These are phyloP conservation scores for Ganoderma meredithae DNA, from an alignment of 1,284 basidiomycete genomes.

Conservation along the genomic window DNA sequence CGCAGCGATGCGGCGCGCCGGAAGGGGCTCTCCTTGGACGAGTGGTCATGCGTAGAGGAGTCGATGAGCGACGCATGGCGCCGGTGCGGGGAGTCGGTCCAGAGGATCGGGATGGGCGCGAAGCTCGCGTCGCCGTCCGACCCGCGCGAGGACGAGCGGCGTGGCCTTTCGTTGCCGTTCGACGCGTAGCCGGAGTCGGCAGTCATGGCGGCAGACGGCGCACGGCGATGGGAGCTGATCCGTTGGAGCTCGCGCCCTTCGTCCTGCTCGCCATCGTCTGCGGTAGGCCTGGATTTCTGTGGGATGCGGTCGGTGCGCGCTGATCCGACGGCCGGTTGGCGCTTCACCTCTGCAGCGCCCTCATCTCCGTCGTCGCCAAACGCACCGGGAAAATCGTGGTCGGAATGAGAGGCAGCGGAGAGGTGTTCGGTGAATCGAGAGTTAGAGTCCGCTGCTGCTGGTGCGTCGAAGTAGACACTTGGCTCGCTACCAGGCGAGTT, in stretches of 20 bases:
- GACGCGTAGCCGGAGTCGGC: constrained; percentile 42
- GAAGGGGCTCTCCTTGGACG: constrained; percentile 14
- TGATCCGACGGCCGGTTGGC: constrained; percentile 17
- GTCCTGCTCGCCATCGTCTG: constrained; percentile 21
- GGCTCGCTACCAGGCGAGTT: constrained; percentile 41
- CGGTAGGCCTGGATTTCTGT: constrained; percentile 13
- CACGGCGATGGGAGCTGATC: constrained; percentile 19
- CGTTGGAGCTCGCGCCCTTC: neutral
- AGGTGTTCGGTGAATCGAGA: constrained; percentile 3
- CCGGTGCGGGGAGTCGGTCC: constrained; percentile 29
- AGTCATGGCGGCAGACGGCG: constrained; percentile 17
- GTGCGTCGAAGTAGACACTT: constrained; percentile 51
- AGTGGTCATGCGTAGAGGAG: constrained; percentile 10
- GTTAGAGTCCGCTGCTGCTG: constrained; percentile 36
- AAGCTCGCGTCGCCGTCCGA: constrained; percentile 12
- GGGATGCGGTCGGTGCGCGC: constrained; percentile 19
- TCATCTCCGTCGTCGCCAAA: constrained; percentile 16
- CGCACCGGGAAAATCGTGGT: constrained; percentile 18
- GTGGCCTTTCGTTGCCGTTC: neutral
- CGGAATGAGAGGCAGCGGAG: neutral
- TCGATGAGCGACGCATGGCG: constrained; percentile 19
- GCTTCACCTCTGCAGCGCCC: neutral
- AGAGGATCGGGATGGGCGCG: constrained; percentile 39
- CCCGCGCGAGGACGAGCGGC: constrained; percentile 16
- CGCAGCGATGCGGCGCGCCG: constrained; percentile 39